Evolutionary conservation across 306 rosid genomes (phyloP).

Genomic region (Lathyrus sativus): DNA sequence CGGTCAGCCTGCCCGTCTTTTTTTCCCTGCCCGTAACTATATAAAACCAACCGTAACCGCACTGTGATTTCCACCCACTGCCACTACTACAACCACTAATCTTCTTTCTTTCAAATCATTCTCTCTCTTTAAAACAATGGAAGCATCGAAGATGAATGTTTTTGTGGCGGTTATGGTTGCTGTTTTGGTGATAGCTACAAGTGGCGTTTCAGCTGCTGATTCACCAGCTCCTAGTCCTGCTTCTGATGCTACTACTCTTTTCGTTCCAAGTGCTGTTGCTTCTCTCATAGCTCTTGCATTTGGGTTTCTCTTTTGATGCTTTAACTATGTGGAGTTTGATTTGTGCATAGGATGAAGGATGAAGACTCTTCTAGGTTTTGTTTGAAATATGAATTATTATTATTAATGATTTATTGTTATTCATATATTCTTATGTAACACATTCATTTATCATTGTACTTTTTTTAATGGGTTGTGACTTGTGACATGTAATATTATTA

Average conservation of each 20-base stretch:
- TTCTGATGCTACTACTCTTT: slow-evolving; percentile 46
- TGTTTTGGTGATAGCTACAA: slow-evolving; percentile 39
- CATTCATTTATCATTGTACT: slow-evolving; percentile 27
- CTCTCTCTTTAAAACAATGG: slow-evolving; percentile 40
- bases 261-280: slow-evolving; percentile 47
- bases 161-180: slow-evolving; percentile 38
- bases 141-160: slow-evolving; percentile 44
- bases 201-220: slow-evolving; percentile 49
- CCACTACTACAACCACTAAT: not conserved
- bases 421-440: slow-evolving; percentile 23
- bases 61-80: slow-evolving; percentile 26
- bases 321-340: slow-evolving; percentile 7
- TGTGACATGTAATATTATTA: slow-evolving; percentile 19
- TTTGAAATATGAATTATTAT: not conserved
- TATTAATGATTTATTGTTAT: not conserved
- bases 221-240: slow-evolving; percentile 60
- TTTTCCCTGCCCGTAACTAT: slow-evolving; percentile 33
- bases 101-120: slow-evolving; percentile 12
- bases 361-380: not conserved
- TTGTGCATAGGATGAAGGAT: slow-evolving; percentile 31
- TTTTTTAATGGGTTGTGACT: slow-evolving; percentile 2
- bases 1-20: slow-evolving; percentile 44
- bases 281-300: slow-evolving; percentile 51
- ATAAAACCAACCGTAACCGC: slow-evolving; percentile 30
- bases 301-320: slow-evolving; percentile 38